A percentile compares a stretch with the other conserved stretches of the same genome.
phyloP scores from a whole-genome alignment of 1,284 basidiomycete genomes.

The Rhizopogon parksii region DNA sequence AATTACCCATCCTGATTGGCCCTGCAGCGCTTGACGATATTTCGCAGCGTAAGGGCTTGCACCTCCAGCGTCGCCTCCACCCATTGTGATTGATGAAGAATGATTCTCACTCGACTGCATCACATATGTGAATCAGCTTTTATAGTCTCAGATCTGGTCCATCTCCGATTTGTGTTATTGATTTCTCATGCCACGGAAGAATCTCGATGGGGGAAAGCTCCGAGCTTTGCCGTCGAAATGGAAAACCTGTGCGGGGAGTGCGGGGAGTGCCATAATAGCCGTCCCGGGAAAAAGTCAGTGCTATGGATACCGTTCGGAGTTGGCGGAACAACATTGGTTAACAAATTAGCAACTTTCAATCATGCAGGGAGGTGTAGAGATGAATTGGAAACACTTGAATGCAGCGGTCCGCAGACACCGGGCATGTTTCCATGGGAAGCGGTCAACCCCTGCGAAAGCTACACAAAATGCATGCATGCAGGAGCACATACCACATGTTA shows the following conservation, averaged over 20 bases:
- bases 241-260: background rate
- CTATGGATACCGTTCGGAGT: too few relatives aligned
- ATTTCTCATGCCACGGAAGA: conserved; percentile 1
- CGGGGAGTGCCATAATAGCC: background rate
- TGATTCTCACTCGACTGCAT: background rate
- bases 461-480: too few relatives aligned
- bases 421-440: background rate
- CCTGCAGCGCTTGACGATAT: conserved; percentile 50
- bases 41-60: conserved; percentile 32
- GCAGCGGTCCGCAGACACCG: background rate
- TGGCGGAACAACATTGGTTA: background rate
- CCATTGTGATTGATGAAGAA: conserved; percentile 29
- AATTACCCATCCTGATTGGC: conserved; percentile 61
- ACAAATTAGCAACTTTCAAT: too few relatives aligned
- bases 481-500: too few relatives aligned
- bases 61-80: conserved; percentile 31
- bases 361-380: too few relatives aligned
- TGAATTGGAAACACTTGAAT: too few relatives aligned
- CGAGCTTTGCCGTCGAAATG: background rate
- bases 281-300: background rate
- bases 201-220: background rate
- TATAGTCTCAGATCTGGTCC: background rate
- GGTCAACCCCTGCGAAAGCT: too few relatives aligned
- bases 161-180: background rate
- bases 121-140: background rate